Evolutionary conservation across 208 protist species (phyloP).

Genomic region (Wallacemonas rigidus): DNA sequence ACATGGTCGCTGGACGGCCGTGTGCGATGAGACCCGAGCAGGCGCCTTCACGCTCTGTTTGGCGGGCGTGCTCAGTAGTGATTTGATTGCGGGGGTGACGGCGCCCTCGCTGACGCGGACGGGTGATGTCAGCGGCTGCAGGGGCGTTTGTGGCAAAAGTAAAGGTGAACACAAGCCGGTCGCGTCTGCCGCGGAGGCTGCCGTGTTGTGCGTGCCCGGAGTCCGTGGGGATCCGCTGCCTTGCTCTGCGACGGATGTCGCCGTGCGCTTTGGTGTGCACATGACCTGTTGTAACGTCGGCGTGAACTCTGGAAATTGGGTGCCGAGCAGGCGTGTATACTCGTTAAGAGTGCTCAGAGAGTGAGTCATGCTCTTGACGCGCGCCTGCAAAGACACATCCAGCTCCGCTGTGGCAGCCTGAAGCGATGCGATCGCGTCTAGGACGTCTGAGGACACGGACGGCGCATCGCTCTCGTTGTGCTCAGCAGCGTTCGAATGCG

Average conservation of each 20-base stretch:
- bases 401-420: slow-evolving; percentile 10
- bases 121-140: not conserved
- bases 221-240: not conserved
- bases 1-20: not conserved
- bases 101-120: not conserved
- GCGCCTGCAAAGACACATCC: not conserved
- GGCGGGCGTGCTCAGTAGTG: not conserved
- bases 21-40: not conserved
- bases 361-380: not conserved
- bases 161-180: slow-evolving; percentile 7
- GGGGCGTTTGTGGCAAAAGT: not conserved
- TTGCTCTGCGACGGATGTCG: not conserved
- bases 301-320: not conserved
- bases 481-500: not conserved
- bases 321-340: slow-evolving; percentile 4
- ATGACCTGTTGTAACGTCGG: slow-evolving; percentile 5
- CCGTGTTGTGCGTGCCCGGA: not conserved
- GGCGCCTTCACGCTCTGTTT: not conserved
- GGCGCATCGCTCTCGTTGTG: not conserved
- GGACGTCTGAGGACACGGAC: slow-evolving; percentile 5
- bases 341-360: not conserved
- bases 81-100: not conserved
- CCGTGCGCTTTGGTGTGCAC: not conserved
- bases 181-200: not conserved
- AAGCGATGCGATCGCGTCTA: slow-evolving; percentile 25